Evolutionary conservation across 345 rosid genomes (phyloP).

Genomic region (Ceriops tagal): DNA sequence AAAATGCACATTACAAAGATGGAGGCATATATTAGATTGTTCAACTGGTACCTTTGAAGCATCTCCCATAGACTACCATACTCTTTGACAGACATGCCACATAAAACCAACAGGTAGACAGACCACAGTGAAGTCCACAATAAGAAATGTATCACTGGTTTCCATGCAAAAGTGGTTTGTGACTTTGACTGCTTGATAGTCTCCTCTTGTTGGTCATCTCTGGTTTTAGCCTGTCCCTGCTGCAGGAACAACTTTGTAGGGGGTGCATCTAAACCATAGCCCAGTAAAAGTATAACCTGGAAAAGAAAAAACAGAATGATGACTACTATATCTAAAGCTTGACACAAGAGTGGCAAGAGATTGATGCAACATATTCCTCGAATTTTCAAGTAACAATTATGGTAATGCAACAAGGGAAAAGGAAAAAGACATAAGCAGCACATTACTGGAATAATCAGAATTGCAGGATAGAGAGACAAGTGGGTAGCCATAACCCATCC

Average conservation of each 20-base stretch:
- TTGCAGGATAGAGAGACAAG: constrained; percentile 77
- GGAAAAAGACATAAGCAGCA: constrained; percentile 1
- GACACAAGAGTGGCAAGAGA: background rate
- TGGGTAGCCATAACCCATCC: constrained; percentile 91
- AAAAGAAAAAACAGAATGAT: constrained; percentile 19
- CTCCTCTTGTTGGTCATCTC: constrained; percentile 26
- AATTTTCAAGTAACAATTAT: constrained; percentile 5
- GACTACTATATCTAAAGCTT: constrained; percentile 5
- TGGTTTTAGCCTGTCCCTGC: constrained; percentile 28
- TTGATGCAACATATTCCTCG: background rate
- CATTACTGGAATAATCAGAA: constrained; percentile 74
- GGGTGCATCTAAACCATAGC: constrained; percentile 85
- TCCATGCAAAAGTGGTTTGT: constrained; percentile 49
- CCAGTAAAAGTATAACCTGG: constrained; percentile 67
- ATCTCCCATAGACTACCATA: constrained; percentile 72
- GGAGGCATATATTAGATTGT: constrained; percentile 5
- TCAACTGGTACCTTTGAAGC: constrained; percentile 64
- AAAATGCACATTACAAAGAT: constrained; percentile 3
- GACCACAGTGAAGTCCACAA: constrained; percentile 77
- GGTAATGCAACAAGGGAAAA: background rate
- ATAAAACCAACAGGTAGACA: constrained; percentile 55
- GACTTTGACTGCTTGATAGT: constrained; percentile 22
- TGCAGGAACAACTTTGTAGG: constrained; percentile 61
- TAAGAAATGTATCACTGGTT: constrained; percentile 49
- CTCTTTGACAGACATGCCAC: constrained; percentile 56